phyloP scores from a whole-genome alignment of 441 rosid species.

The Cnidoscolus chayamansa region DNA sequence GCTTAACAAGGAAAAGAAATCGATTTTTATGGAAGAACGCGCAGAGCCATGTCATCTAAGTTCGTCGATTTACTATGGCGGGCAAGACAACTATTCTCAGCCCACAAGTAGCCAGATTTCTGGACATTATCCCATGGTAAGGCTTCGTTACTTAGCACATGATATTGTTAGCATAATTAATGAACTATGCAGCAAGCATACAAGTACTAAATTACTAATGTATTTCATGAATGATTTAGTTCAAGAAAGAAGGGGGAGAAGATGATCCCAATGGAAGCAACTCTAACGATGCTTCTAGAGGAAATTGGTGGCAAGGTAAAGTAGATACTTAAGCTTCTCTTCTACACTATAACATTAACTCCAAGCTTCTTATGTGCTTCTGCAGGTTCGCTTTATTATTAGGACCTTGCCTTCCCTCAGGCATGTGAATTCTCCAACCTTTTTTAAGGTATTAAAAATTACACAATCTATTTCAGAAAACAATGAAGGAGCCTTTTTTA shows the following conservation, averaged over 20 bases:
- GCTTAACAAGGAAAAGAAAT: constrained; percentile 33
- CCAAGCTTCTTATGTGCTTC: constrained; percentile 6
- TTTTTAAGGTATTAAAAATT: constrained; percentile 30
- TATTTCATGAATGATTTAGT: constrained; percentile 37
- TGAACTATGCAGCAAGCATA: constrained; percentile 3
- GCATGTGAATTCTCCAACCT: constrained; percentile 28
- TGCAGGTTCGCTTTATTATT: constrained; percentile 86
- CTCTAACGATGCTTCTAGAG: constrained; percentile 67
- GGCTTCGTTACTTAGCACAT: constrained; percentile 24
- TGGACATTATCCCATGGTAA: constrained; percentile 47
- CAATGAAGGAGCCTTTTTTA: too few species aligned
- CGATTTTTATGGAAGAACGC: constrained; percentile 43
- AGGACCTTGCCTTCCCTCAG: constrained; percentile 33
- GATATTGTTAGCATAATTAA: background rate
- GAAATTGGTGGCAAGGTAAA: constrained; percentile 95
- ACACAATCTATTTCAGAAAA: background rate
- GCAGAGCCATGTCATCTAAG: constrained; percentile 66
- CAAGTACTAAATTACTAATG: background rate
- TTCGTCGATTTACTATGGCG: constrained; percentile 83
- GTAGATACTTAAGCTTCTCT: background rate
- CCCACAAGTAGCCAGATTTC: constrained; percentile 36
- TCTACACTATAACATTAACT: constrained; percentile 7
- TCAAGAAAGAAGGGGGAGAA: constrained; percentile 52
- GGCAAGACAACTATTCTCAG: constrained; percentile 63
- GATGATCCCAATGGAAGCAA: constrained; percentile 54